Evolutionary conservation across 495 filamentous ascomycete species (phyloP).

Genomic region (Neurospora sp.): DNA sequence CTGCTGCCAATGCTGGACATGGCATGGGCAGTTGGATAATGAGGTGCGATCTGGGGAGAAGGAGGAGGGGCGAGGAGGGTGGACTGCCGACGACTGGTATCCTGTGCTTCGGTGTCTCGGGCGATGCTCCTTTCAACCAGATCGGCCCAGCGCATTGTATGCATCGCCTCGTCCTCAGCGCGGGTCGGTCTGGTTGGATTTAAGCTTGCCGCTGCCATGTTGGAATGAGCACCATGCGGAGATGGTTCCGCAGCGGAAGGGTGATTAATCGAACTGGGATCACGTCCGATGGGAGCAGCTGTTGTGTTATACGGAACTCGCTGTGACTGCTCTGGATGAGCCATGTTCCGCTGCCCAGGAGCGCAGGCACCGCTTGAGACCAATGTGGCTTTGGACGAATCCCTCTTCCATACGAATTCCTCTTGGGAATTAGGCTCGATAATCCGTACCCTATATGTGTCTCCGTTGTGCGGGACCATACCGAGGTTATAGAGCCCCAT

Average conservation of each 20-base stretch:
- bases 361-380: background rate
- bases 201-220: background rate
- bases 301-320: background rate
- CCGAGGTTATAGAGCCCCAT: constrained; percentile 31
- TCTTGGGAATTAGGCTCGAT: background rate
- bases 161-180: background rate
- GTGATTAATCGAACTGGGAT: background rate
- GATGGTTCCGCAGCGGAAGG: background rate
- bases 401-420: background rate
- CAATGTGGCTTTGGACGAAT: background rate
- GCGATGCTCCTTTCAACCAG: background rate
- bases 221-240: background rate
- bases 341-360: background rate
- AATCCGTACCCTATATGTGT: constrained; percentile 23
- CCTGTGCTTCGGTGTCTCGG: background rate
- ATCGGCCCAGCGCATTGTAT: background rate
- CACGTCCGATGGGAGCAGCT: background rate
- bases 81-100: background rate
- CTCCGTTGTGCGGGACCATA: constrained; percentile 13
- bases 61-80: background rate
- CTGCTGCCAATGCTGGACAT: background rate
- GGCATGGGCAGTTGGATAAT: background rate
- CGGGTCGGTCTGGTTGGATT: background rate
- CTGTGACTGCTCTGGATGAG: background rate
- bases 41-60: background rate